phyloP scores from a whole-genome alignment of 1,284 basidiomycete species.

The Mixia osmundae region DNA sequence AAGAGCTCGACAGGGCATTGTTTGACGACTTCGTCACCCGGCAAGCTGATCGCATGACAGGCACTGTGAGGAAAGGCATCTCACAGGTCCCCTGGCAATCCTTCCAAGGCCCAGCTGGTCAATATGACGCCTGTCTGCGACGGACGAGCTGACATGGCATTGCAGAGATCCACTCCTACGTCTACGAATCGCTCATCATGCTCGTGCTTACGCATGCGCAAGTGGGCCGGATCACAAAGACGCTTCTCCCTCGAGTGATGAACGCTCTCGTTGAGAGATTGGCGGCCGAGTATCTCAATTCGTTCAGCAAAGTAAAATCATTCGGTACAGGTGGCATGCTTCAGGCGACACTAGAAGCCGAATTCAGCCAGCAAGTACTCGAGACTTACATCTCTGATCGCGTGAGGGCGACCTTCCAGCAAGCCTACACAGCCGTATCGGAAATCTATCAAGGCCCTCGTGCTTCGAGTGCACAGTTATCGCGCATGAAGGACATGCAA shows the following conservation, averaged over 20 bases:
- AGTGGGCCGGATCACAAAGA: slow-evolving; percentile 51
- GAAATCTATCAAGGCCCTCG: slow-evolving; percentile 56
- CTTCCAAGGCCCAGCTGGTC: neutral
- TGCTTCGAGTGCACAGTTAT: slow-evolving; percentile 24
- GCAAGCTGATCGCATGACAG: slow-evolving; percentile 40
- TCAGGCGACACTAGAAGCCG: slow-evolving; percentile 88
- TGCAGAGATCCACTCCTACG: slow-evolving; percentile 80
- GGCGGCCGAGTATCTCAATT: slow-evolving; percentile 51
- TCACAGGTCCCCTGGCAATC: no score
- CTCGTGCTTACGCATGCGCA: slow-evolving; percentile 84
- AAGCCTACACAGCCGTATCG: slow-evolving; percentile 84
- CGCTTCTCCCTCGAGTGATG: slow-evolving; percentile 58
- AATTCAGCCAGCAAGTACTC: slow-evolving; percentile 92
- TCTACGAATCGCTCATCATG: slow-evolving; percentile 67
- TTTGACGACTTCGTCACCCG: slow-evolving; percentile 69
- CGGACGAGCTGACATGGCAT: neutral
- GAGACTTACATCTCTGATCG: slow-evolving; percentile 57
- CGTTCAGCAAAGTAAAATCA: slow-evolving; percentile 59
- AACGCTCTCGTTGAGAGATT: slow-evolving; percentile 59
- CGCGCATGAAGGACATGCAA: no score
- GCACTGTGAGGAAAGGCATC: slow-evolving; percentile 53
- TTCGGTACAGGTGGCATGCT: slow-evolving; percentile 99
- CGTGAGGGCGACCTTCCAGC: slow-evolving; percentile 59
- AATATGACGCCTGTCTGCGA: neutral
- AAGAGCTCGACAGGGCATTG: slow-evolving; percentile 60